Conservation (phyloP, 176 grass and related monocot genomes). For the Triticum monococcum region DNA sequence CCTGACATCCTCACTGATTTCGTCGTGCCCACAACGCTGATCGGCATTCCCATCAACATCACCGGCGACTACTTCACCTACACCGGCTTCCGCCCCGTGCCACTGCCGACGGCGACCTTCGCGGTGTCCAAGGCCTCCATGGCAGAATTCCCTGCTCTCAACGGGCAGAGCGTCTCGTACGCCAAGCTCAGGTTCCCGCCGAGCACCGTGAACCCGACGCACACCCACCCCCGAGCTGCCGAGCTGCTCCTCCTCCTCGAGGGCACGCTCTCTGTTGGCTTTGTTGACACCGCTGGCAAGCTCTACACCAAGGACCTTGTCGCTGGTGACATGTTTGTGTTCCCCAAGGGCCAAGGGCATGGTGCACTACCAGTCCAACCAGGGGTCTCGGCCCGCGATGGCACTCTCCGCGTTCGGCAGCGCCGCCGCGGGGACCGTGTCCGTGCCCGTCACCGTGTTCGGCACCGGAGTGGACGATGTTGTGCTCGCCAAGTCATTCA, state of each 20-base stretch:
- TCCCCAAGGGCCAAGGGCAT: constrained; percentile 41
- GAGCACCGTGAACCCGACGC: constrained; percentile 31
- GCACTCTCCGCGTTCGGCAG: constrained; percentile 30
- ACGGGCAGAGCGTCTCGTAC: constrained; percentile 37
- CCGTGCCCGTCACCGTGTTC: constrained; percentile 27
- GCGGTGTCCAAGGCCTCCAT: constrained; percentile 16
- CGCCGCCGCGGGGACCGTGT: background rate
- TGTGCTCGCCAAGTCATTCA: constrained; percentile 37
- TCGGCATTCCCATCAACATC: background rate
- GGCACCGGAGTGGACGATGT: constrained; percentile 9
- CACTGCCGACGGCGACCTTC: background rate
- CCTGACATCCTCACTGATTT: too few relatives aligned
- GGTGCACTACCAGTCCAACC: constrained; percentile 46
- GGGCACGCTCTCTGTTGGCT: constrained; percentile 8
- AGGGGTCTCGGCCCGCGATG: too few relatives aligned
- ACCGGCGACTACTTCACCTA: constrained; percentile 30
- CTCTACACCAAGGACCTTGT: constrained; percentile 1
- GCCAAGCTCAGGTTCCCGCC: constrained; percentile 16
- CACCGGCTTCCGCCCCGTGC: background rate
- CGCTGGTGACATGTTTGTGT: constrained; percentile 38
- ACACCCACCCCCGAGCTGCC: constrained; percentile 32
- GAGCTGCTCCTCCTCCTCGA: constrained; percentile 22
- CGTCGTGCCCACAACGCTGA: too few relatives aligned
- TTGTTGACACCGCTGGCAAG: constrained; percentile 4
- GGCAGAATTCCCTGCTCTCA: constrained; percentile 25